phyloP scores from a whole-genome alignment of 2,329 filamentous ascomycete species.

The Ascochyta rabiei region DNA sequence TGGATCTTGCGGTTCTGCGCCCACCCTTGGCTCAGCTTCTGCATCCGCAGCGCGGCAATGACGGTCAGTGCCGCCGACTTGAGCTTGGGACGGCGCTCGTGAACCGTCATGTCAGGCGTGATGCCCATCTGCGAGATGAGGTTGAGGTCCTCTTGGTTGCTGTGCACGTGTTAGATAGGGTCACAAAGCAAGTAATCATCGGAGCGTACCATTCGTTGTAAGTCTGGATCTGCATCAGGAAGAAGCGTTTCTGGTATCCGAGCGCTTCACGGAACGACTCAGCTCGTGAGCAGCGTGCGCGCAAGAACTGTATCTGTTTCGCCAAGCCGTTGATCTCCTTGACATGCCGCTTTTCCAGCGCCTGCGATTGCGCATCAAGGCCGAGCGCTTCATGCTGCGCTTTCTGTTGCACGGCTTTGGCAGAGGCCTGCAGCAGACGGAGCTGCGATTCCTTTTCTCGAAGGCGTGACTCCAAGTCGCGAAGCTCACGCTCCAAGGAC shows the following conservation, averaged over 20 bases:
- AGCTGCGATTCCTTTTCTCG: conserved; percentile 37
- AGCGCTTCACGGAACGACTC: conserved; percentile 79
- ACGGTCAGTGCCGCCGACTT: conserved; percentile 57
- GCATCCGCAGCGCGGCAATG: conserved; percentile 59
- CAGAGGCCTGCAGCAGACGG: conserved; percentile 34
- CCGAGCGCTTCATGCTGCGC: conserved; percentile 39
- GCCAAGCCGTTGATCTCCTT: conserved; percentile 81
- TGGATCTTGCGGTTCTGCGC: conserved; percentile 57
- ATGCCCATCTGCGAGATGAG: conserved; percentile 85
- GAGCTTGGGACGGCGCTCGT: conserved; percentile 54
- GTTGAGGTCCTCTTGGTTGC: conserved; percentile 88
- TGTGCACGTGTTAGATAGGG: conserved; percentile 51
- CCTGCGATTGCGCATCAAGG: conserved; percentile 58
- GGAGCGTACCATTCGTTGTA: conserved; percentile 85
- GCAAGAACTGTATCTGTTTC: conserved; percentile 90
- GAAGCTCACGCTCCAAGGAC: conserved; percentile 58
- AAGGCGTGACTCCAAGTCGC: conserved; percentile 28
- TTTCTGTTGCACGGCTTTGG: conserved; percentile 38
- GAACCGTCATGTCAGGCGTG: conserved; percentile 55
- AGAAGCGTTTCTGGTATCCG: conserved; percentile 84
- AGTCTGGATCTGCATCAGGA: conserved; percentile 78
- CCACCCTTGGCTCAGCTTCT: conserved; percentile 57
- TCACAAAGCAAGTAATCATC: neutral
- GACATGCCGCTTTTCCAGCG: conserved; percentile 71
- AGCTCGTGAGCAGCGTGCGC: conserved; percentile 80